Percentiles rank a stretch among this genome's conserved stretches.
Conservation (phyloP, 108 stramenopile genomes). For the Phaeodactylum tricornutum region DNA sequence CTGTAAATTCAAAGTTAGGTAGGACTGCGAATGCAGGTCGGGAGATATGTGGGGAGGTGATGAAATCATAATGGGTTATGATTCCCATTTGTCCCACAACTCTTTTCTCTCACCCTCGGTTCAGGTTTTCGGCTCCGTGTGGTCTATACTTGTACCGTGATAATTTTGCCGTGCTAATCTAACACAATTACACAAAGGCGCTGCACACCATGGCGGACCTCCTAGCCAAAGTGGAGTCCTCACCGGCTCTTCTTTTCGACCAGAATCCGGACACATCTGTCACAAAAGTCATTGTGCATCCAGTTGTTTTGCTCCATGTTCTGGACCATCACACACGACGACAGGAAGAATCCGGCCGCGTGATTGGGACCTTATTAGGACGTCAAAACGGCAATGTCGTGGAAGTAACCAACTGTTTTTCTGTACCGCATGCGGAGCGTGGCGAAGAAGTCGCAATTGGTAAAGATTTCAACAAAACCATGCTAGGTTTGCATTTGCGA, state of each 20-base stretch:
- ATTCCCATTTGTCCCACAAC: no score
- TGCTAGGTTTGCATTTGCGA: slow-evolving; percentile 65
- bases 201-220: slow-evolving; percentile 2
- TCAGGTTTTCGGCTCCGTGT: no score
- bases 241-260: slow-evolving; percentile 36
- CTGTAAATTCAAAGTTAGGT: no score
- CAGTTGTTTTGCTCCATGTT: slow-evolving; percentile 70
- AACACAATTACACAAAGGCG: no score
- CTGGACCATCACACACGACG: slow-evolving; percentile 79
- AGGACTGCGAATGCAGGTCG: no score
- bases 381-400: slow-evolving; percentile 30
- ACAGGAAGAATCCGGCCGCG: slow-evolving; percentile 64
- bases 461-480: slow-evolving; percentile 90
- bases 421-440: slow-evolving; percentile 89
- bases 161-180: no score
- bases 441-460: slow-evolving; percentile 93
- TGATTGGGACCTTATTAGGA: slow-evolving; percentile 77
- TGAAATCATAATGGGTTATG: no score
- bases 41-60: no score
- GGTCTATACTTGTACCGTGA: no score
- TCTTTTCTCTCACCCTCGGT: no score
- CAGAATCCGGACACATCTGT: slow-evolving; percentile 20
- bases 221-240: slow-evolving; percentile 9
- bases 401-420: slow-evolving; percentile 92
- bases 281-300: slow-evolving; percentile 62